Conservation (phyloP, 495 filamentous ascomycete genomes). For the Cercophora newfieldiana region DNA sequence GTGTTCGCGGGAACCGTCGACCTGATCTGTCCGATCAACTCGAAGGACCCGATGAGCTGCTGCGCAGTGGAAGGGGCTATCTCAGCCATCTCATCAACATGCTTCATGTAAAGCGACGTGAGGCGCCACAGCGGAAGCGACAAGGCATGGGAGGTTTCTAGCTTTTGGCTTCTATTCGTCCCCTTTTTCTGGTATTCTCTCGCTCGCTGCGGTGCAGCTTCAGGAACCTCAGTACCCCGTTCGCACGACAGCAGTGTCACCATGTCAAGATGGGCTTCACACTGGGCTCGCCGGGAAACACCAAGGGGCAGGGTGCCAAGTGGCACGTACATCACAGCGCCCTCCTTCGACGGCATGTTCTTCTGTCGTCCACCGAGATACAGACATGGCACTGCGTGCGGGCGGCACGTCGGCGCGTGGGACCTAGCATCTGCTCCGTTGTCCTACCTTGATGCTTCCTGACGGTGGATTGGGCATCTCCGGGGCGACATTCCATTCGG, state of each 20-base stretch:
- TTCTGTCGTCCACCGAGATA: not conserved
- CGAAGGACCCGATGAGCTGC: not conserved
- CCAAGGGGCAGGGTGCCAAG: not conserved
- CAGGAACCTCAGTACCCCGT: not conserved
- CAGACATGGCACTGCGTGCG: not conserved
- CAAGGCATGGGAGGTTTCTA: not conserved
- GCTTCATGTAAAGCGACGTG: not conserved
- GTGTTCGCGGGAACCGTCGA: too few species aligned
- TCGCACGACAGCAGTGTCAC: not conserved
- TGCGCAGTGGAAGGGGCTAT: not conserved
- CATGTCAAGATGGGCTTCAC: not conserved
- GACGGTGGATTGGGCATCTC: not conserved
- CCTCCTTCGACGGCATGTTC: not conserved
- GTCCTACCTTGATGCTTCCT: not conserved
- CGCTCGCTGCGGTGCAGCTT: not conserved
- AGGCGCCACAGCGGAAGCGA: not conserved
- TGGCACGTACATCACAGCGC: not conserved
- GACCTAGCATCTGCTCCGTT: not conserved
- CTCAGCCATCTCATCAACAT: not conserved
- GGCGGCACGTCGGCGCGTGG: not conserved
- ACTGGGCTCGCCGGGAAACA: not conserved
- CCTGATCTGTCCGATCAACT: not conserved
- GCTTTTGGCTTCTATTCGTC: not conserved
- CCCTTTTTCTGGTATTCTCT: not conserved
- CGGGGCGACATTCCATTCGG: not conserved